Evolutionary conservation across 768 basidiomycete genomes (phyloP).

Genomic region (Lepiota subincarnata): DNA sequence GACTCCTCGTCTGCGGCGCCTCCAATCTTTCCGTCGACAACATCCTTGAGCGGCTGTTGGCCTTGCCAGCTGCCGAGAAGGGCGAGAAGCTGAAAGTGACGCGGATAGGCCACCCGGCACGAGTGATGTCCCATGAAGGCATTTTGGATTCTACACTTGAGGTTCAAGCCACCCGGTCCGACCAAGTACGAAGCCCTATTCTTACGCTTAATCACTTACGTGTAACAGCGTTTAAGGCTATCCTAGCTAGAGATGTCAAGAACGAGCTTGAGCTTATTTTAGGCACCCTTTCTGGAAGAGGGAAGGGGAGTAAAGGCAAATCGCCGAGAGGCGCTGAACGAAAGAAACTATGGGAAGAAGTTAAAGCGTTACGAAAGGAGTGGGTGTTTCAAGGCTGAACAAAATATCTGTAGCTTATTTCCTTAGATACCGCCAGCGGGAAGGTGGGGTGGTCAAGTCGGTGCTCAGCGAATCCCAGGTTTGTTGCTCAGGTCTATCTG

Average conservation of each 20-base stretch:
- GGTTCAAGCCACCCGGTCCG: slow-evolving; percentile 66
- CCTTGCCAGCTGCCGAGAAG: slow-evolving; percentile 48
- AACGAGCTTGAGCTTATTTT: slow-evolving; percentile 74
- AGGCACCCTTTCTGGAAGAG: slow-evolving; percentile 62
- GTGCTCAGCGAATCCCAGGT: slow-evolving; percentile 81
- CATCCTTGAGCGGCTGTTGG: slow-evolving; percentile 80
- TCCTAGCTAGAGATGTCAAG: slow-evolving; percentile 85
- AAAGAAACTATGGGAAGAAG: slow-evolving; percentile 84
- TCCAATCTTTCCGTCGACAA: slow-evolving; percentile 97
- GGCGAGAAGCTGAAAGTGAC: slow-evolving; percentile 60
- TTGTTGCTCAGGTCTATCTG: slow-evolving; percentile 1
- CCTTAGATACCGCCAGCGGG: slow-evolving; percentile 74
- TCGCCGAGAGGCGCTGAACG: slow-evolving; percentile 67
- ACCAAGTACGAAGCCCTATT: slow-evolving; percentile 39
- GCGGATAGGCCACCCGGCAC: slow-evolving; percentile 93
- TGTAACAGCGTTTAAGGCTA: slow-evolving; percentile 45
- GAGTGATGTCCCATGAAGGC: slow-evolving; percentile 72
- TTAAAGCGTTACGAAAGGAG: slow-evolving; percentile 88
- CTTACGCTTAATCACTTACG: background rate
- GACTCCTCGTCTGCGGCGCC: slow-evolving; percentile 87
- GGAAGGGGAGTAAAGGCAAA: slow-evolving; percentile 71
- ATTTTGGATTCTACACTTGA: slow-evolving; percentile 69
- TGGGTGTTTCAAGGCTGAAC: slow-evolving; percentile 30
- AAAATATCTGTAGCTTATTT: background rate
- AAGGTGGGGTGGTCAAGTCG: slow-evolving; percentile 76